Percentiles rank a stretch among this genome's conserved stretches.
Evolutionary conservation across 2,329 filamentous ascomycete genomes (phyloP).

Genomic region (Aschersonia sp.): DNA sequence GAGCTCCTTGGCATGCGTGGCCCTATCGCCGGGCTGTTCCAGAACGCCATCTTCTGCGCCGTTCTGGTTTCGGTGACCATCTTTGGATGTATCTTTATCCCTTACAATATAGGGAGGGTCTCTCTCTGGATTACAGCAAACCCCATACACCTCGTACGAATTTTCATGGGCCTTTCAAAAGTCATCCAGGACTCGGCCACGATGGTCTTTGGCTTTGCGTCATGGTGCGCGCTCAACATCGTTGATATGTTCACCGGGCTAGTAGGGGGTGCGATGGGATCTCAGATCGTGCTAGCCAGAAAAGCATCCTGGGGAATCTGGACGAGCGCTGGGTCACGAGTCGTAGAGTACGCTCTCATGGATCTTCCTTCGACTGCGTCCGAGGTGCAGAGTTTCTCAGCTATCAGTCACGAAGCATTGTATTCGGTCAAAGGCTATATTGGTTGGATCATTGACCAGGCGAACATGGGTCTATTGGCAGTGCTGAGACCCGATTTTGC

Average conservation of each 20-base stretch:
- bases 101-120: constrained; percentile 82
- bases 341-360: constrained; percentile 33
- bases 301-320: constrained; percentile 28
- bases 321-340: constrained; percentile 27
- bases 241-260: constrained; percentile 21
- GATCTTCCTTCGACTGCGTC: constrained; percentile 37
- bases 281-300: constrained; percentile 16
- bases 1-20: constrained; percentile 95
- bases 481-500: constrained; percentile 28
- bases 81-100: constrained; percentile 72
- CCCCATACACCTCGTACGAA: constrained; percentile 59
- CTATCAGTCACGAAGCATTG: constrained; percentile 58
- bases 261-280: constrained; percentile 15
- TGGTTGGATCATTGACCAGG: constrained; percentile 19
- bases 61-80: constrained; percentile 81
- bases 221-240: constrained; percentile 25
- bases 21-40: constrained; percentile 74
- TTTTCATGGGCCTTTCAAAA: constrained; percentile 61
- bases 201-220: constrained; percentile 43
- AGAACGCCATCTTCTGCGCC: constrained; percentile 89
- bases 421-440: constrained; percentile 42
- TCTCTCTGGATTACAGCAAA: constrained; percentile 68
- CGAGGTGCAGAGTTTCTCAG: constrained; percentile 64
- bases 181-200: constrained; percentile 62
- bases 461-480: constrained; percentile 24